phyloP scores from a whole-genome alignment of 805 yeast species.

The Suhomyces sp. region DNA sequence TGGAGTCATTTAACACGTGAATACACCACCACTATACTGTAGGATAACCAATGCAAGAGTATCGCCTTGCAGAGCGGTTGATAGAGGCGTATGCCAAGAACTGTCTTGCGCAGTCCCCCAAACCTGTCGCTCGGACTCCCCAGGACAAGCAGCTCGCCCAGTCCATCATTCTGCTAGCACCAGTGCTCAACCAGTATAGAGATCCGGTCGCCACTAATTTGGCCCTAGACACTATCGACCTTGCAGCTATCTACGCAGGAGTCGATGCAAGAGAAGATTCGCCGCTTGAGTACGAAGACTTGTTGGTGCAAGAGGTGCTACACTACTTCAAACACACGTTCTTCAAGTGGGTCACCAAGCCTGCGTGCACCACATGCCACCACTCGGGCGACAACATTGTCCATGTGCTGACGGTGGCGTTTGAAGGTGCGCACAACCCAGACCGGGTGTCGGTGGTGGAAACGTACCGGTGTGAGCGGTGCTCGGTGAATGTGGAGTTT shows the following conservation, averaged over 20 bases:
- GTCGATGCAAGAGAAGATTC: slow-evolving; percentile 51
- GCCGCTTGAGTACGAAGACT: slow-evolving; percentile 31
- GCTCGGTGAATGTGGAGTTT: slow-evolving; percentile 51
- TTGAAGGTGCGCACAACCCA: slow-evolving; percentile 34
- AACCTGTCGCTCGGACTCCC: not conserved
- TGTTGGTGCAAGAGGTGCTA: slow-evolving; percentile 30
- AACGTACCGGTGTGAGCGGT: slow-evolving; percentile 55
- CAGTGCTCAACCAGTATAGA: slow-evolving; percentile 7
- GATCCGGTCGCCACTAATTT: slow-evolving; percentile 29
- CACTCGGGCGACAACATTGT: slow-evolving; percentile 34
- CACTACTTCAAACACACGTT: slow-evolving; percentile 65
- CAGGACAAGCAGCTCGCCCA: slow-evolving; percentile 5
- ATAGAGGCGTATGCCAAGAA: slow-evolving; percentile 9
- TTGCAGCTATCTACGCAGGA: slow-evolving; percentile 54
- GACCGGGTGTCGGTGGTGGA: slow-evolving; percentile 59
- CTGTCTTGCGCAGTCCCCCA: slow-evolving; percentile 2
- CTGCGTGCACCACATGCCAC: slow-evolving; percentile 55
- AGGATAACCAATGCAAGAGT: too few relatives aligned
- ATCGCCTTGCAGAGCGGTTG: slow-evolving; percentile 6
- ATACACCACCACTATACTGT: too few relatives aligned
- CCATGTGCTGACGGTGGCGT: slow-evolving; percentile 28
- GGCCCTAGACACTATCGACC: slow-evolving; percentile 63
- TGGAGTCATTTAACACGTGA: too few relatives aligned
- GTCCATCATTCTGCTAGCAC: not conserved
- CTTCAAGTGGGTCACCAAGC: slow-evolving; percentile 79